Evolutionary conservation across 2,329 filamentous ascomycete species (phyloP).

Genomic region (Tricladium varicosporioides): DNA sequence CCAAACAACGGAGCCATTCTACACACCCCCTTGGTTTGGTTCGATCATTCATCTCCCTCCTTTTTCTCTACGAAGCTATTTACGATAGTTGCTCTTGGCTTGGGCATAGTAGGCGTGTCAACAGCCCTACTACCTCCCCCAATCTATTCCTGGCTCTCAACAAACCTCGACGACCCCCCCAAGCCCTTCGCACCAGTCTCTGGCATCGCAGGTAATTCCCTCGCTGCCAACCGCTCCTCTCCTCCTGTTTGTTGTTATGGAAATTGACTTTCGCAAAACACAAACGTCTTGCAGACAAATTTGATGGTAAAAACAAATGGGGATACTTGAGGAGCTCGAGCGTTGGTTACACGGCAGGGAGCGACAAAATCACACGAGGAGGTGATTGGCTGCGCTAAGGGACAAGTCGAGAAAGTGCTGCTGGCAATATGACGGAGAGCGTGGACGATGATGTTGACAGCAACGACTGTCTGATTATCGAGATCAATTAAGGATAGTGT

Average conservation of each 20-base stretch:
- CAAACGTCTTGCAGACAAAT: slow-evolving; percentile 18
- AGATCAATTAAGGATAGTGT: slow-evolving; percentile 52
- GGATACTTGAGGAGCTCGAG: slow-evolving; percentile 59
- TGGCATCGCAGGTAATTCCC: slow-evolving; percentile 70
- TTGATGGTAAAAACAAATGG: slow-evolving; percentile 40
- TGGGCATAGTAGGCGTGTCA: slow-evolving; percentile 67
- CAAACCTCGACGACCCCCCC: slow-evolving; percentile 57
- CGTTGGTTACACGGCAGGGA: slow-evolving; percentile 45
- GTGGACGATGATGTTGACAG: background rate
- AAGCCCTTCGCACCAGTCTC: slow-evolving; percentile 71
- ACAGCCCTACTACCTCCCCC: slow-evolving; percentile 72
- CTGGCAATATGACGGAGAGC: slow-evolving; percentile 34
- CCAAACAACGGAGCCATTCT: background rate
- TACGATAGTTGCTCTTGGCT: slow-evolving; percentile 62
- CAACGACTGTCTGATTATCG: slow-evolving; percentile 53
- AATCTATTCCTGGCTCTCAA: slow-evolving; percentile 43
- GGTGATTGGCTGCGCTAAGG: slow-evolving; percentile 68
- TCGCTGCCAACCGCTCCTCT: slow-evolving; percentile 72
- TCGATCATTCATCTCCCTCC: background rate
- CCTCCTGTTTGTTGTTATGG: slow-evolving; percentile 56
- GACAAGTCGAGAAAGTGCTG: slow-evolving; percentile 57
- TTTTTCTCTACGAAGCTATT: slow-evolving; percentile 3
- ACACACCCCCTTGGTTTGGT: background rate
- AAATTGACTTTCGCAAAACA: slow-evolving; percentile 70
- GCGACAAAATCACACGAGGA: slow-evolving; percentile 40